These are phyloP conservation scores for Tetrapisispora taiwanensis DNA, from an alignment of 805 yeast genomes.

Conservation along the genomic window DNA sequence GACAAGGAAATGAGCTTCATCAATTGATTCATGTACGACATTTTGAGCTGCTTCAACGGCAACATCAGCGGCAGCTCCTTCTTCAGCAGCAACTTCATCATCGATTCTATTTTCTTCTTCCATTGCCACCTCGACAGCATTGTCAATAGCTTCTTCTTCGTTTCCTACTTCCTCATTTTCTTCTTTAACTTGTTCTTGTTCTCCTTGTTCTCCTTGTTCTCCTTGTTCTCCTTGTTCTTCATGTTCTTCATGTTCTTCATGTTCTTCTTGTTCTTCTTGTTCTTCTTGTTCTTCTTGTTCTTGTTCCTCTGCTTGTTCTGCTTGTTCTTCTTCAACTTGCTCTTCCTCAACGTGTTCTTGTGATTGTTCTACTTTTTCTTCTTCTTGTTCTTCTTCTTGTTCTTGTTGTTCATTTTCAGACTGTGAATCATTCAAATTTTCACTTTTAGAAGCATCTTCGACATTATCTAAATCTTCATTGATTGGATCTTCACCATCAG, in stretches of 20 bases:
- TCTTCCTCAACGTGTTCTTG: slow-evolving; percentile 2
- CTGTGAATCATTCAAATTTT: background rate
- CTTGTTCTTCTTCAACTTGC: slow-evolving; percentile 8
- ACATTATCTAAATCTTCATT: background rate
- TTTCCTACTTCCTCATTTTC: background rate
- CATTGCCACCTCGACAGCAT: background rate
- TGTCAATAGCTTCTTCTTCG: background rate
- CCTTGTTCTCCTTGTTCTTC: slow-evolving; percentile 13
- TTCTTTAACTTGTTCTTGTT: slow-evolving; percentile 1
- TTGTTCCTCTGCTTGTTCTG: slow-evolving; percentile 20
- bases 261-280: background rate
- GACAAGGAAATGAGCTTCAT: slow-evolving; percentile 5
- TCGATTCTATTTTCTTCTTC: slow-evolving; percentile 1
- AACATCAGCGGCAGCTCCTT: background rate
- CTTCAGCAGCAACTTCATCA: background rate
- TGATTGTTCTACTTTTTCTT: too few relatives aligned
- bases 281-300: slow-evolving; percentile 15
- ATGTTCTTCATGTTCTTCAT: slow-evolving; percentile 12
- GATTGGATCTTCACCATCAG: background rate
- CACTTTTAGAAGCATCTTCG: slow-evolving; percentile 3
- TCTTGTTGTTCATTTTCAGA: slow-evolving; percentile 10
- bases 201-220: slow-evolving; percentile 5
- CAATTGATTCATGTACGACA: background rate
- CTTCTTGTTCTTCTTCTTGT: slow-evolving; percentile 7
- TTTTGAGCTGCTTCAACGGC: slow-evolving; percentile 11